Conservation (phyloP, 1,284 basidiomycete genomes). For the Cutaneotrichosporon sp. region DNA sequence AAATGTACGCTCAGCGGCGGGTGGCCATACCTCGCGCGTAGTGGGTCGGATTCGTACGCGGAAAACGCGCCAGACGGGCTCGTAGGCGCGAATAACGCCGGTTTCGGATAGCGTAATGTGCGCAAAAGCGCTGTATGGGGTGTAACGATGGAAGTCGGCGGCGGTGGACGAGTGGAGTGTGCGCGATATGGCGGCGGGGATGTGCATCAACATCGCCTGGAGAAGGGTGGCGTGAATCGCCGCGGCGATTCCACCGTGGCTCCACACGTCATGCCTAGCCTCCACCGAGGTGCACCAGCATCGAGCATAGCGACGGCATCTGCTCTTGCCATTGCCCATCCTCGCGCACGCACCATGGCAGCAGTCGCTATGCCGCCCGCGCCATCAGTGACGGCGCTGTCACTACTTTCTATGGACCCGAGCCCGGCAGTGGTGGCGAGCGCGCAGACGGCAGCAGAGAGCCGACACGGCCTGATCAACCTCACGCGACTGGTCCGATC, state of each 20-base stretch:
- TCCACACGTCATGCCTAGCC: not conserved
- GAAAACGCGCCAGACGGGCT: not conserved
- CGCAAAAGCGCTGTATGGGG: not conserved
- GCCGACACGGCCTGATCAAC: slow-evolving; percentile 41
- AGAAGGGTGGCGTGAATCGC: too few relatives aligned
- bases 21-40: not conserved
- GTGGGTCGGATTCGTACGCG: not conserved
- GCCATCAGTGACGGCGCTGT: slow-evolving; percentile 15
- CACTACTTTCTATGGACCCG: slow-evolving; percentile 21
- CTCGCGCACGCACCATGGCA: not conserved
- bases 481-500: slow-evolving; percentile 40
- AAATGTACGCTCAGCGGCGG: not conserved
- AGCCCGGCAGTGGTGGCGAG: slow-evolving; percentile 27
- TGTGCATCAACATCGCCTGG: not conserved
- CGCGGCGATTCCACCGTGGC: too few relatives aligned
- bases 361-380: not conserved
- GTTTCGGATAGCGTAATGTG: too few relatives aligned
- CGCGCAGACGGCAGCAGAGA: slow-evolving; percentile 27
- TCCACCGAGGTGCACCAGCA: too few relatives aligned
- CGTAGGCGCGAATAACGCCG: too few relatives aligned
- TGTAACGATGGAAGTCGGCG: slow-evolving; percentile 11
- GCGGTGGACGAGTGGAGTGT: slow-evolving; percentile 4
- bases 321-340: not conserved
- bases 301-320: too few relatives aligned
- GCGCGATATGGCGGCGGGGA: not conserved